These are phyloP conservation scores for Heterobasidion parviporum DNA, from an alignment of 1,284 basidiomycete genomes.

Conservation along the genomic window DNA sequence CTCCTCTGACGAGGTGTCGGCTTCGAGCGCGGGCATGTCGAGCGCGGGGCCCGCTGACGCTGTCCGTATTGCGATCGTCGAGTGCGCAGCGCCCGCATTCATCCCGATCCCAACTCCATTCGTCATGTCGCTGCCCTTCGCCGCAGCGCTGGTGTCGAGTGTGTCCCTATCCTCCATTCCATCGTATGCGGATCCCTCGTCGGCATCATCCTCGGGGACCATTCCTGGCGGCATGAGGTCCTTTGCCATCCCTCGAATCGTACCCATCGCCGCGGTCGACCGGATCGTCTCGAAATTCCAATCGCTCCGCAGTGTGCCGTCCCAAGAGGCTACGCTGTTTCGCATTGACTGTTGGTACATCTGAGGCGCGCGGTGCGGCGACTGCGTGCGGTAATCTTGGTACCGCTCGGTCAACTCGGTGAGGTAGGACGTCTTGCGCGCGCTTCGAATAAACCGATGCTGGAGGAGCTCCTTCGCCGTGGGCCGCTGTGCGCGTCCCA, in stretches of 20 bases:
- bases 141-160: slow-evolving; percentile 48
- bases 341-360: slow-evolving; percentile 48
- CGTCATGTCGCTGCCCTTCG: slow-evolving; percentile 54
- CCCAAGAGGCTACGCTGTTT: slow-evolving; percentile 50
- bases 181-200: slow-evolving; percentile 31
- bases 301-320: slow-evolving; percentile 76
- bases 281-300: slow-evolving; percentile 95
- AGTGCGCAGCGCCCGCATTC: slow-evolving; percentile 50
- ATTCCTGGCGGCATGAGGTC: slow-evolving; percentile 52
- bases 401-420: slow-evolving; percentile 83
- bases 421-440: slow-evolving; percentile 75
- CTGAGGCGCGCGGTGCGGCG: slow-evolving; percentile 42
- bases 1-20: slow-evolving; percentile 29
- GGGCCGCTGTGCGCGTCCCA: slow-evolving; percentile 53
- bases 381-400: slow-evolving; percentile 57
- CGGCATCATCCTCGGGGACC: slow-evolving; percentile 35
- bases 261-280: slow-evolving; percentile 65
- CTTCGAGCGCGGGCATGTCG: slow-evolving; percentile 31
- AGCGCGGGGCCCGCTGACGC: slow-evolving; percentile 27
- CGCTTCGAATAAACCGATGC: slow-evolving; percentile 86
- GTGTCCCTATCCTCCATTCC: slow-evolving; percentile 27
- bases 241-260: slow-evolving; percentile 58
- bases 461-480: slow-evolving; percentile 86
- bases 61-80: slow-evolving; percentile 61
- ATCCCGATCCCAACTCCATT: slow-evolving; percentile 29